A percentile compares a stretch with the other conserved stretches of the same genome.
phyloP scores from a whole-genome alignment of 768 basidiomycete species.

The Tricholomella constricta region DNA sequence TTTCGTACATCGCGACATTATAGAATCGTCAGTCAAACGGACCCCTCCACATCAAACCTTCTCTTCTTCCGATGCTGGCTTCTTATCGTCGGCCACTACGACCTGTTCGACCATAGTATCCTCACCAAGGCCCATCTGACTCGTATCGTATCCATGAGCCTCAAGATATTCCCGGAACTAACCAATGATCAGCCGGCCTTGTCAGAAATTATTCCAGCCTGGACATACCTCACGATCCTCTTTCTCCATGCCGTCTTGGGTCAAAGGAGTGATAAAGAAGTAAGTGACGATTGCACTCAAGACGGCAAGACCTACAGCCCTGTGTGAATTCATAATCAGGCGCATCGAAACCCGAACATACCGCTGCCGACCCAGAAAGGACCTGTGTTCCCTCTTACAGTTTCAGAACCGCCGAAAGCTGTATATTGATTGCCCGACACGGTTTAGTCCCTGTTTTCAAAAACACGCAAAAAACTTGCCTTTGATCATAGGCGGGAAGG shows the following conservation, averaged over 20 bases:
- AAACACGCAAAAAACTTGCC: constrained; percentile 37
- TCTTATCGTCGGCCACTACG: constrained; percentile 18
- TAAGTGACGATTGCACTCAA: constrained; percentile 74
- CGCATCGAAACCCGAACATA: constrained; percentile 18
- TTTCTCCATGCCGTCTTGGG: constrained; percentile 74
- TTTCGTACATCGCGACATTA: background rate
- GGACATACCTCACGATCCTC: constrained; percentile 68
- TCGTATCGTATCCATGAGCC: constrained; percentile 76
- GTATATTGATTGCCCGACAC: constrained; percentile 5
- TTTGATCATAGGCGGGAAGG: constrained; percentile 66
- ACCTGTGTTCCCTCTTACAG: constrained; percentile 70
- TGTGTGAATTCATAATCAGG: constrained; percentile 5
- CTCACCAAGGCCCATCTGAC: constrained; percentile 61
- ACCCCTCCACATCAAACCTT: constrained; percentile 2
- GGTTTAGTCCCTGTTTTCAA: constrained; percentile 4
- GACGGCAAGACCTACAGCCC: constrained; percentile 60
- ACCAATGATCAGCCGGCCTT: background rate
- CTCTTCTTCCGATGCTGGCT: constrained; percentile 15
- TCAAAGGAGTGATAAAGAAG: constrained; percentile 73
- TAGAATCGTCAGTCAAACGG: background rate
- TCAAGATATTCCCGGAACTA: constrained; percentile 86
- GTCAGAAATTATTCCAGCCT: background rate
- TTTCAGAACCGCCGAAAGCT: constrained; percentile 62
- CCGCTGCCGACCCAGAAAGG: constrained; percentile 90
- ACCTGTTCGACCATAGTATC: constrained; percentile 21